phyloP scores from a whole-genome alignment of 2,329 filamentous ascomycete species.

The Cladosporium sp. region DNA sequence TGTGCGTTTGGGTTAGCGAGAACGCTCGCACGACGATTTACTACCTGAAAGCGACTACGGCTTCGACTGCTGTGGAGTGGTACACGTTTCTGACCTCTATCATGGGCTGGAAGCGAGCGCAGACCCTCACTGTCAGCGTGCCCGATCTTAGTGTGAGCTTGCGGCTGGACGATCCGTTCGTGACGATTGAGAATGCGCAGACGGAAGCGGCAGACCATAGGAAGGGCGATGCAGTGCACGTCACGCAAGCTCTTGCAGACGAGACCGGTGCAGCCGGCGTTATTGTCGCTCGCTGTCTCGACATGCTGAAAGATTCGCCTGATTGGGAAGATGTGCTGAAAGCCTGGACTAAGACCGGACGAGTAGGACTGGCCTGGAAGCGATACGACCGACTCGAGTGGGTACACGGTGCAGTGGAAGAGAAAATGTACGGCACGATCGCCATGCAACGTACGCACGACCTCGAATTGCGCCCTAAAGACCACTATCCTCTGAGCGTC shows the following conservation, averaged over 20 bases:
- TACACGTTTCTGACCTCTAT: conserved; percentile 58
- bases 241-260: conserved; percentile 40
- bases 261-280: conserved; percentile 51
- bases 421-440: conserved; percentile 63
- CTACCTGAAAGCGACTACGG: conserved; percentile 56
- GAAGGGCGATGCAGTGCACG: conserved; percentile 28
- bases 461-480: conserved; percentile 58
- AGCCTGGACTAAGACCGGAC: conserved; percentile 52
- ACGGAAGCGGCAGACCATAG: conserved; percentile 39
- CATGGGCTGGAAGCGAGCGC: conserved; percentile 52
- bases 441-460: conserved; percentile 62
- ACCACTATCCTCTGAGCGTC: conserved; percentile 54
- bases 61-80: conserved; percentile 60
- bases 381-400: conserved; percentile 63
- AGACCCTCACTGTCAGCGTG: conserved; percentile 54
- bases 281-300: conserved; percentile 53
- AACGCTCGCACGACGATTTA: conserved; percentile 52
- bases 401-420: conserved; percentile 59
- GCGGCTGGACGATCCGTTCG: conserved; percentile 54
- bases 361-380: conserved; percentile 62
- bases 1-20: conserved; percentile 55
- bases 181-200: conserved; percentile 40
- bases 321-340: conserved; percentile 56
- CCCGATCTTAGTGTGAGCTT: conserved; percentile 57
- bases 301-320: conserved; percentile 49